These are phyloP conservation scores for Tetrahymena thermophila DNA, from an alignment of 73 alveolate species.

Conservation along the genomic window DNA sequence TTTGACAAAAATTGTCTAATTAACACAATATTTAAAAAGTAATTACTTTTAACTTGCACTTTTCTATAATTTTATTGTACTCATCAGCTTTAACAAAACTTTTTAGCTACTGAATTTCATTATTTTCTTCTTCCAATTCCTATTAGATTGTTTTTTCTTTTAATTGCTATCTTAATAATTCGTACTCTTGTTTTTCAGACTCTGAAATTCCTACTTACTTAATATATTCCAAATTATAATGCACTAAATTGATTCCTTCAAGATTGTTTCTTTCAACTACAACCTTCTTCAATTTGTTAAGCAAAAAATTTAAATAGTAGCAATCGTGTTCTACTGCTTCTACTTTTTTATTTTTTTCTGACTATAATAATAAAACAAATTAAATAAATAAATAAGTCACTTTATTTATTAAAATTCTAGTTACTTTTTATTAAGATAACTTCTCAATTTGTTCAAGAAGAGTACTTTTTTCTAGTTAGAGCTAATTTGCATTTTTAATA, in stretches of 20 bases:
- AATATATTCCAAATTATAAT: neutral
- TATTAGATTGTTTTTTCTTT: neutral
- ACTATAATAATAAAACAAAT: neutral
- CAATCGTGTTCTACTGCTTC: neutral
- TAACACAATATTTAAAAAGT: neutral
- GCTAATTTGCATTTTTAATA: neutral
- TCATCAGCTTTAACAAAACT: neutral
- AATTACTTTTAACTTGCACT: neutral
- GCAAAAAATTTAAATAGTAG: neutral
- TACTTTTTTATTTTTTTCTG: neutral
- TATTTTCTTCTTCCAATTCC: neutral
- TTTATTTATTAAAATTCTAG: neutral
- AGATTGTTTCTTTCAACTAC: neutral
- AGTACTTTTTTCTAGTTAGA: neutral
- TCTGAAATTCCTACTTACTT: neutral
- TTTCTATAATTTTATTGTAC: neutral
- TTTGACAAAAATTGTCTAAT: neutral
- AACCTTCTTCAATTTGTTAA: neutral
- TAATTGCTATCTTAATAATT: neutral
- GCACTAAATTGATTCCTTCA: neutral
- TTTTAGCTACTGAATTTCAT: neutral
- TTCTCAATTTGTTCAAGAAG: neutral
- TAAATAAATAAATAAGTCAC: neutral
- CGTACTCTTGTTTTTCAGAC: neutral
- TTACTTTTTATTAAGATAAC: neutral